Base-by-base conservation (phyloP, 345 rosid species). In the Xanthoceras sorbifolium region DNA sequence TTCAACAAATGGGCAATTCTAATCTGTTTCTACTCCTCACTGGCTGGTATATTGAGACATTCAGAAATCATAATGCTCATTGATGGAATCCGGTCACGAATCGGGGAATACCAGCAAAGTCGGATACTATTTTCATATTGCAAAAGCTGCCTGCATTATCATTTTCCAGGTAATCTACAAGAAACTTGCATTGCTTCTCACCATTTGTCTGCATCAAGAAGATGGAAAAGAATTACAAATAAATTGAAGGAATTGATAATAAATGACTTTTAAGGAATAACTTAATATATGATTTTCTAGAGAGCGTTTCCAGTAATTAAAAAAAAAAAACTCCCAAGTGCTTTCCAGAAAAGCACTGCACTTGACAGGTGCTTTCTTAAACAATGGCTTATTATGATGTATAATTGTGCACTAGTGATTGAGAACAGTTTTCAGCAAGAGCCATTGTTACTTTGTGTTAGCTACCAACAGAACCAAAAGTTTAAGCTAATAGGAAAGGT, bases 171-270 rank as follows among this genome's bases (percentile, higher is more conserved):
- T 88, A 89, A 69, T 90, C 88, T 9, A 82, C 78, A 1, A 96
- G 88, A 80, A 80, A 82, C 85, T 84, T 82, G 87, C 97, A 90
- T 67, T 96, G 99, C 71, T 84, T 86, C 73, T 87, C 92, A 73
- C 98, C 95, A 73, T 93, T 91, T 9, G 97, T 93, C 97, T 92
- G 90, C 80, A 84, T 12, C 73, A 81, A 59, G 65, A 79, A 40
- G 22, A 42, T 26, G 15, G 29, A 28, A 71, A 71, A 67, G 61
- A 42, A 61, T 64, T 25, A 12, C 34, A 34, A 68, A 48, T 15
- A 23, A 57, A 48, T 59, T 36, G 29, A 52, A 71, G 31, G 60
- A 62, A 68, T 73, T n/a, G n/a, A n/a, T n/a, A n/a, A n/a, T n/a
- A n/a, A 42, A 42, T 42, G 46, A 42, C 15, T 42, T 42, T 42